Percentiles rank a stretch among this genome's conserved stretches.
phyloP scores from a whole-genome alignment of 179 eudicot species.

The Pouteria campechiana region DNA sequence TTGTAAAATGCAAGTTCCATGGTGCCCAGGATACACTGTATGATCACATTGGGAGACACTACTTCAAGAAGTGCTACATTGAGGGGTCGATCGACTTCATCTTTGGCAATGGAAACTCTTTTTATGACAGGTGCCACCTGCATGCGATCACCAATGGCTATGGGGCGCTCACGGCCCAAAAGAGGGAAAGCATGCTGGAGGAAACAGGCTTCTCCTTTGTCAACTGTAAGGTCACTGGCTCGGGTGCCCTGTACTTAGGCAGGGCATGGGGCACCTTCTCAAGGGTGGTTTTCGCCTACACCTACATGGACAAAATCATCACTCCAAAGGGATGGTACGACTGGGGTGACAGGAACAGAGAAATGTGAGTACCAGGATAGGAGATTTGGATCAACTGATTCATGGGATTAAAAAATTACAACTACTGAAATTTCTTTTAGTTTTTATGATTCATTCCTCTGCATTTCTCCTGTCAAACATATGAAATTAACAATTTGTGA shows the following conservation, averaged over 20 bases:
- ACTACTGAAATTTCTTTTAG: no score
- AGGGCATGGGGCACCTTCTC: conserved; percentile 88
- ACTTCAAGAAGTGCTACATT: conserved; percentile 64
- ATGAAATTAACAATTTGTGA: neutral
- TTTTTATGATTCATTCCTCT: neutral
- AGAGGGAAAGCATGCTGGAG: conserved; percentile 60
- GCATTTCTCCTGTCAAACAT: neutral
- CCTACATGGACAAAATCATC: conserved; percentile 81
- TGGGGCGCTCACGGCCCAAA: conserved; percentile 85
- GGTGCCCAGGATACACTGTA: conserved; percentile 84
- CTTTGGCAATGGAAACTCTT: conserved; percentile 74
- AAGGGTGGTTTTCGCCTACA: conserved; percentile 78
- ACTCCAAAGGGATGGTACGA: conserved; percentile 69
- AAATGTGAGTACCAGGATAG: conserved; percentile 60
- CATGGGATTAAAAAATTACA: no score
- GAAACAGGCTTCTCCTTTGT: conserved; percentile 81
- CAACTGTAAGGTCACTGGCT: conserved; percentile 67
- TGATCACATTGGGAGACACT: conserved; percentile 75
- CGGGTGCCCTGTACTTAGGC: conserved; percentile 76
- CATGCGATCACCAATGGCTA: conserved; percentile 45
- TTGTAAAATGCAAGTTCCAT: conserved; percentile 56
- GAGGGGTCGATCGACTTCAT: conserved; percentile 86
- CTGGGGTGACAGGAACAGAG: conserved; percentile 86
- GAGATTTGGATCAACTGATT: no score
- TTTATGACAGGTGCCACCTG: conserved; percentile 56